Base-by-base conservation (phyloP, 169 alveolate species). In the Plasmodium sp. region DNA sequence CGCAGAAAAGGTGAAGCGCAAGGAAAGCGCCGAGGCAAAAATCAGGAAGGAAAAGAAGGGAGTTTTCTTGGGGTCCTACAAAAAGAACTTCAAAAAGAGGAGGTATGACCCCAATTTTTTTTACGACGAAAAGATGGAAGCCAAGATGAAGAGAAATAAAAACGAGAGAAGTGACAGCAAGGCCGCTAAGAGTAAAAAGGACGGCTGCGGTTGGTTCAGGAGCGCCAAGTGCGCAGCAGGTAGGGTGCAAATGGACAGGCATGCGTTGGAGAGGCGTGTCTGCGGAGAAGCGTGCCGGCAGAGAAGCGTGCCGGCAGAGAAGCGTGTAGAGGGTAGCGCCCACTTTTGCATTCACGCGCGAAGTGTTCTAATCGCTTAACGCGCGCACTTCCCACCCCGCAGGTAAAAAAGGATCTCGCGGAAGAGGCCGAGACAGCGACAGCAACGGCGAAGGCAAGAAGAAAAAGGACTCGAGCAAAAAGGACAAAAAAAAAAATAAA, bases 71-170 rank as follows among this genome's bases (percentile, higher is more conserved):
- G 93, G 93, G 33, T 75, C 93, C 39, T 86, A 86, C 45, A 86
- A 86, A 58, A 86, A 86, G 81, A 86, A 86, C 45, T 36, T 86
- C 6, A 86, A 86, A 56, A 86, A 86, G 33, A 86, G 85, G 43
- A 86, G 85, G 43, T 86, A 86, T 56, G 58, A 54, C 67, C 56
- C 93, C 34, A 86, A 86, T 79, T 36, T 75, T 54, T 74, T 71
- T 48, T 31, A 33, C 43, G 93, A 71, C 7, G 93, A 86, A 36
- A 74, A 86, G 31, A 72, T 51, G 82, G 81, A 79, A 56, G 31
- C 36, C 43, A 33, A 86, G 45, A 86, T 75, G 84, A 86, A 86
- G 72, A 86, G 86, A 86, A 86, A 86, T 22, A 86, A 86, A 27
- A 86, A 86, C 58, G 81, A 86, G 31, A 80, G 27, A 27, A 75